phyloP scores from a whole-genome alignment of 306 rosid genomes.

The Potentilla sterilis region DNA sequence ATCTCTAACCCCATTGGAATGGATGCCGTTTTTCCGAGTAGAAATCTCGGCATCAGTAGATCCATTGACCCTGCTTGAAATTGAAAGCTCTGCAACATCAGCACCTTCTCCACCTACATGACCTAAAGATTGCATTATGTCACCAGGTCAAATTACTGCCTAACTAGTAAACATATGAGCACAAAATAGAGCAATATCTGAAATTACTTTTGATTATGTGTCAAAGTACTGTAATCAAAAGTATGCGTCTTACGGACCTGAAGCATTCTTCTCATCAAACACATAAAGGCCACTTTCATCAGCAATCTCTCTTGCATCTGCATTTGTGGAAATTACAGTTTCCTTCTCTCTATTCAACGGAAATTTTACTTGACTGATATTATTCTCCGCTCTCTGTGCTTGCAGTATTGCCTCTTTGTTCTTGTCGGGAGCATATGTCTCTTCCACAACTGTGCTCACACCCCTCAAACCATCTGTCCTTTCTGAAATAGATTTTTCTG shows the following conservation, averaged over 20 bases:
- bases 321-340: background rate
- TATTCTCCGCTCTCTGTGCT: background rate
- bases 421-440: conserved; percentile 1
- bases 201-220: background rate
- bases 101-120: conserved; percentile 19
- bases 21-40: conserved; percentile 20
- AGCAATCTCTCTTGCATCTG: conserved; percentile 23
- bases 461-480: background rate
- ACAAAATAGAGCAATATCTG: background rate
- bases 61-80: conserved; percentile 27
- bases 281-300: conserved; percentile 23
- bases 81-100: conserved; percentile 33
- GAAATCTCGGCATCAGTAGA: conserved; percentile 29
- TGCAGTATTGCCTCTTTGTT: background rate
- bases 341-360: conserved; percentile 1
- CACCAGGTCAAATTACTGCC: conserved; percentile 4
- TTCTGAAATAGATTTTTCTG: background rate
- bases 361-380: background rate
- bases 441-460: conserved; percentile 1
- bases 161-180: background rate
- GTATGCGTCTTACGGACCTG: background rate
- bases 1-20: conserved; percentile 44
- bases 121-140: conserved; percentile 34
- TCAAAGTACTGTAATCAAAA: conserved; percentile 13
- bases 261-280: conserved; percentile 23